Evolutionary conservation across 2,329 filamentous ascomycete genomes (phyloP), one percentile per base, ranked within the genome.

Genomic region (Didymella arachidicola): DNA sequence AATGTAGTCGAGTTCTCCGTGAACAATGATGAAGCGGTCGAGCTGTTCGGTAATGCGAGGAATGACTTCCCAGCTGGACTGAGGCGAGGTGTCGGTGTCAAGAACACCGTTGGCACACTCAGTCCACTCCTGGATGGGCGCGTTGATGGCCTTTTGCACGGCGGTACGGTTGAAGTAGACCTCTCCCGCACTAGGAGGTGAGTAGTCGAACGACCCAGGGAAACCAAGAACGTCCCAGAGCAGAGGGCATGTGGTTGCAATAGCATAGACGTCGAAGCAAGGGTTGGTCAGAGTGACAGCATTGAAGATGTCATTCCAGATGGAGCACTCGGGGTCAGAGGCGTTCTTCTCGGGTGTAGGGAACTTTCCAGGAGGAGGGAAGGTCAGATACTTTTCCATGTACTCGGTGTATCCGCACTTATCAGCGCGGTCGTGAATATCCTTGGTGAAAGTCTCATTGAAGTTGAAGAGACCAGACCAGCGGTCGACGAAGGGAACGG

Each of bases 191-290:
- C 90, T 89, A 8, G 57, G 47, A 11, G 57, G 57, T 0, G 84
- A 68, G 75, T 93, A 94, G 19, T 76, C 73, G 53, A 87, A 80
- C 2, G 83, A 82, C n/a, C 88, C 87, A 0, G 89, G 87, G 76
- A 89, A 89, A 16, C 86, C 86, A 2, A 93, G 80, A 0, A 89
- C 85, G 57, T 92, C 87, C 83, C 86, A 91, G 2, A 85, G 79
- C 2, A 87, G 64, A 0, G 91, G 91, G 72, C 91, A 95, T 12
- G 87, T 89, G 4, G 86, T 87, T 2, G 85, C 85, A 14, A 94
- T 84, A 49, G 90, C 85, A 77, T 94, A 95, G 11, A 91, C 79
- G 72, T 92, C 87, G 77, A 90, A 96, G 79, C 92, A 95, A 0
- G 91, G 91, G 77, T 95, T 95, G 32, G 86, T 75, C 1, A 79